Evolutionary conservation across 352 stramenopile species (phyloP).

Genomic region (Peronosclerospora sorghi): DNA sequence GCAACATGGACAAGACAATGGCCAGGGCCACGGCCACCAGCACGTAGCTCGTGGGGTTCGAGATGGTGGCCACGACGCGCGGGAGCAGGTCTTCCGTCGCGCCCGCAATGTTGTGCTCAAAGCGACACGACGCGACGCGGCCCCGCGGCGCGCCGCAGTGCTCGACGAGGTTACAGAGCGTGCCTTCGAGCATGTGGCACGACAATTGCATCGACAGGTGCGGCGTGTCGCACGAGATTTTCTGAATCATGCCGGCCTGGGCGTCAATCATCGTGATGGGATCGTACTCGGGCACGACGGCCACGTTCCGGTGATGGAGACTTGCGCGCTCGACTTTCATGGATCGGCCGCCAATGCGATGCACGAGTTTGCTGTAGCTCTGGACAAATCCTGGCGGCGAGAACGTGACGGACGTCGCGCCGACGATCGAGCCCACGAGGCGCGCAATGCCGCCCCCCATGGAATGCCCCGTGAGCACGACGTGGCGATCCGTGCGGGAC

Average conservation of each 20-base stretch:
- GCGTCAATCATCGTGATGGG: conserved; percentile 83
- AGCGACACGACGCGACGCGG: conserved; percentile 56
- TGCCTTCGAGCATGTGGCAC: conserved; percentile 88
- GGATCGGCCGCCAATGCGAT: conserved; percentile 63
- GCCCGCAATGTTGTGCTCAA: conserved; percentile 69
- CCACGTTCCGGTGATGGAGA: conserved; percentile 77
- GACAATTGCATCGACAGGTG: conserved; percentile 84
- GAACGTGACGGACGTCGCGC: conserved; percentile 73
- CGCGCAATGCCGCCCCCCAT: conserved; percentile 82
- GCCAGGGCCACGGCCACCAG: conserved; percentile 34
- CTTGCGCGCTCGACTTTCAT: conserved; percentile 61
- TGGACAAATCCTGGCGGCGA: conserved; percentile 78
- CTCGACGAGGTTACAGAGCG: conserved; percentile 73
- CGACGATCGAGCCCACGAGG: conserved; percentile 71
- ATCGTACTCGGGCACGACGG: conserved; percentile 83
- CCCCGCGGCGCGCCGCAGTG: conserved; percentile 53
- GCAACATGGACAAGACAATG: conserved; percentile 52
- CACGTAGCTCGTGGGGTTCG: conserved; percentile 50
- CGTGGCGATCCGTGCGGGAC: conserved; percentile 66
- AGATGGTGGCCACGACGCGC: conserved; percentile 20
- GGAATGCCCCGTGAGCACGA: conserved; percentile 82
- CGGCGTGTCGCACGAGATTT: conserved; percentile 81
- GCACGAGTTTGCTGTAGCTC: conserved; percentile 83
- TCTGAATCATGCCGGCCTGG: conserved; percentile 83
- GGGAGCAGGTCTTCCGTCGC: conserved; percentile 56